phyloP scores from a whole-genome alignment of 805 yeast genomes.

The Brettanomyces anomalus region DNA sequence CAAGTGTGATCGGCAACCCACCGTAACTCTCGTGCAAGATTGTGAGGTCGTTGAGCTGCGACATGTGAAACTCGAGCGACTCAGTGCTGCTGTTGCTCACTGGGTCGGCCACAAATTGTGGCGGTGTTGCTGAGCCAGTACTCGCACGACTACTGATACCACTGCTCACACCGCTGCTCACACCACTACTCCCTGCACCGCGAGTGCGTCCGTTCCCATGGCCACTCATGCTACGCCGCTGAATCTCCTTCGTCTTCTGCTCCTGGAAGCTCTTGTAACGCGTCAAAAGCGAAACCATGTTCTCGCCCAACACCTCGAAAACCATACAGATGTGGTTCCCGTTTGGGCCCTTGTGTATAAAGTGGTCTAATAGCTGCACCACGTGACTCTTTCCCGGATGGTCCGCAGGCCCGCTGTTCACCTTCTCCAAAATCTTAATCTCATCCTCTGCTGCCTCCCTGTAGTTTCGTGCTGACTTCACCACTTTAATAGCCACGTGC shows the following conservation, averaged over 20 bases:
- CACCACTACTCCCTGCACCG: not conserved
- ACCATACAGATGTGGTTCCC: constrained; percentile 62
- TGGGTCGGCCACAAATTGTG: not conserved
- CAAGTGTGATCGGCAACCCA: constrained; percentile 45
- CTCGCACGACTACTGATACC: constrained; percentile 3
- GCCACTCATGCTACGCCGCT: constrained; percentile 4
- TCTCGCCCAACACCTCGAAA: constrained; percentile 57
- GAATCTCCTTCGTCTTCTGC: constrained; percentile 20
- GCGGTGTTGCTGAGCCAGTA: not conserved
- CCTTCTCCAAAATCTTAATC: constrained; percentile 36
- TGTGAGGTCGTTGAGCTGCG: constrained; percentile 25
- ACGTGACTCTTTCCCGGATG: constrained; percentile 47
- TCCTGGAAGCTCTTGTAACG: constrained; percentile 35
- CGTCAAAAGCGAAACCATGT: constrained; percentile 39
- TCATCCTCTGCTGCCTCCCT: constrained; percentile 61
- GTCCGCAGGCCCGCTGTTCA: constrained; percentile 20
- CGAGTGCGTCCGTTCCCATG: not conserved
- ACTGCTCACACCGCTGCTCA: constrained; percentile 2
- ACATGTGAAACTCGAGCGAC: constrained; percentile 15
- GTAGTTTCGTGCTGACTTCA: constrained; percentile 43
- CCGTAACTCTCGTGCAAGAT: constrained; percentile 34
- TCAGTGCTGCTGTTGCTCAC: constrained; percentile 4
- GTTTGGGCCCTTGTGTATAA: constrained; percentile 49
- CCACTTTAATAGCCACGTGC: constrained; percentile 58
- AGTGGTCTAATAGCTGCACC: constrained; percentile 46